Evolutionary conservation across 441 rosid genomes (phyloP), one percentile per base, ranked within the genome.

Genomic region (Arabidopsis hybrid): DNA sequence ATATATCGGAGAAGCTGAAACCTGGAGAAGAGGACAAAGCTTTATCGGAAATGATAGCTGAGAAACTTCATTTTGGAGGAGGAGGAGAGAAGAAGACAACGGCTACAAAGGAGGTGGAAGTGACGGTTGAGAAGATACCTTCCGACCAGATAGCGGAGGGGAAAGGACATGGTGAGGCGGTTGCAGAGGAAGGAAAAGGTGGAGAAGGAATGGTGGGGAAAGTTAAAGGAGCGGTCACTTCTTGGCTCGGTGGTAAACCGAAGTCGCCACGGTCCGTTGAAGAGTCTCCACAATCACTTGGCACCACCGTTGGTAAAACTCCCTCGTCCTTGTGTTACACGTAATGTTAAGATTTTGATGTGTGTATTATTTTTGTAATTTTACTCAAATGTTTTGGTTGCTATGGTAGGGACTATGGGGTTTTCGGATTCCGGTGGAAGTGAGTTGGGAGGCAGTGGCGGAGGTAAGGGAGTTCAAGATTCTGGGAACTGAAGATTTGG

Each of bases 11-110:
- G 75, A 91, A 87, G 61, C 50, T 90, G 57, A 87, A 12, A 83
- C 89, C 93, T 2, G 85, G 94, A n/a, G 97, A 89, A 18, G 97
- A 83, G 52, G 94, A 91, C 59, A 86, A 47, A 76, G 96, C 96
- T 0, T 76, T 89, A 7, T 82, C 93, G 2, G 88, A 89, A 50
- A 72, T 86, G 57, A 89, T 91, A 10, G 55, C 88, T 0, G 90
- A 81, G 67, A 80, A 85, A 26, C 78, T 86, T 66, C 79, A 76
- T 21, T 78, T 56, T 59, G 72, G 66, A 47, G 74, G 68, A 59
- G 69, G 59, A 57, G 74, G 63, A 9, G 73, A 64, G 78, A 71
- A 79, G 39, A 73, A 45, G 67, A 87, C 59, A 8, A 83, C 64
- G 36, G 84, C 74, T 35, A 86, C 83, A 0, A 92, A 88, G 63